A percentile compares a stretch with the other conserved stretches of the same genome.
These are phyloP conservation scores for Tolypocladium tropicale DNA, from an alignment of 2,329 filamentous ascomycete genomes.

Conservation along the genomic window DNA sequence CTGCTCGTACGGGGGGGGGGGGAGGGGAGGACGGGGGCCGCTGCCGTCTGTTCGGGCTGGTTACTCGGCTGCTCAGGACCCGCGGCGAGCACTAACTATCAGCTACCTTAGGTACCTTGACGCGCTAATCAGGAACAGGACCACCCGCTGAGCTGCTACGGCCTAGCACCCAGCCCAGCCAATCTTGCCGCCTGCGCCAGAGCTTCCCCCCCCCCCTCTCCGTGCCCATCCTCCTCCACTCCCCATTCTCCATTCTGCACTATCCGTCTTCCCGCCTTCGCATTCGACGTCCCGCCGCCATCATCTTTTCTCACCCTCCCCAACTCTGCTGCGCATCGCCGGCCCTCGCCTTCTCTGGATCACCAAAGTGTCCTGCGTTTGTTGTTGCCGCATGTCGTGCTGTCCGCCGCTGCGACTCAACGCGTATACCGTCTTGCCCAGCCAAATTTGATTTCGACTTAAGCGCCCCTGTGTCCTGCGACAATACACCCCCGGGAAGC, in stretches of 20 bases:
- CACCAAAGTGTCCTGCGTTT: neutral
- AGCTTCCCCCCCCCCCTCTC: neutral
- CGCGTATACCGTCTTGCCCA: conserved; percentile 5
- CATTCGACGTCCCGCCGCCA: neutral
- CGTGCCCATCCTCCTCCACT: neutral
- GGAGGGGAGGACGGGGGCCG: too few relatives aligned
- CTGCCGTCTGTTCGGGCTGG: neutral
- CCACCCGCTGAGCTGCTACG: neutral
- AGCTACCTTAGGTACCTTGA: neutral
- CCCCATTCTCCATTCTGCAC: conserved; percentile 1
- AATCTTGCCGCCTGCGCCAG: neutral
- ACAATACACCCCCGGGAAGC: neutral
- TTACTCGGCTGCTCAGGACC: neutral
- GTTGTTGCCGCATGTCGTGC: neutral
- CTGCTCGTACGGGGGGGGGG: too few relatives aligned
- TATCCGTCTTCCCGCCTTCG: conserved; percentile 2
- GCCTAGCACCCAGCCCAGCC: neutral
- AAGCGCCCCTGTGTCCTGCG: conserved; percentile 4
- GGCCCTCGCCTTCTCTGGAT: neutral
- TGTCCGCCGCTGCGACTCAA: conserved; percentile 1
- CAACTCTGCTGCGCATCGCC: neutral
- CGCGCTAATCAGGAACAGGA: neutral
- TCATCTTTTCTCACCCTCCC: neutral
- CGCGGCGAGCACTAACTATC: neutral
- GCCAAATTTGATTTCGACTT: conserved; percentile 6